Conservation (phyloP, 2,329 filamentous ascomycete genomes). For the Cadophora luteo-olivacea region DNA sequence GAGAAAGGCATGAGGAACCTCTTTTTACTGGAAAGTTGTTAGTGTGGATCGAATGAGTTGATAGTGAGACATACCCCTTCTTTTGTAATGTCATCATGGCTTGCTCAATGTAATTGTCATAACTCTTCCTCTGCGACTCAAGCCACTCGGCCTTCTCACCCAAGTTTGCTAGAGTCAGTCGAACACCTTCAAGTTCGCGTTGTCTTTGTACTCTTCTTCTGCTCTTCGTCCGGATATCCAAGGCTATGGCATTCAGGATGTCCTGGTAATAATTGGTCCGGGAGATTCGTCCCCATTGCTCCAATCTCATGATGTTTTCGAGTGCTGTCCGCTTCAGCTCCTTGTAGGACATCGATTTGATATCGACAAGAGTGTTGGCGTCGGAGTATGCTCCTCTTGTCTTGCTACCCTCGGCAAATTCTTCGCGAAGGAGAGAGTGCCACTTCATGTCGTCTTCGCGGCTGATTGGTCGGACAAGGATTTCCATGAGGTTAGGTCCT, state of each 20-base stretch:
- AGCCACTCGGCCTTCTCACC: constrained; percentile 90
- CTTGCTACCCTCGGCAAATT: constrained; percentile 72
- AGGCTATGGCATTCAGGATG: constrained; percentile 93
- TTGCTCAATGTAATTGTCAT: constrained; percentile 99
- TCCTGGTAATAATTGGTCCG: constrained; percentile 94
- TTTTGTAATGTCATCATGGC: constrained; percentile 97
- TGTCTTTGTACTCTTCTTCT: constrained; percentile 89
- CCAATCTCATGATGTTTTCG: constrained; percentile 90
- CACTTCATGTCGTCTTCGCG: constrained; percentile 90
- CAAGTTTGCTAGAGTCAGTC: constrained; percentile 75
- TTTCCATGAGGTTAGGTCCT: constrained; percentile 90
- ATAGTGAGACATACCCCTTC: constrained; percentile 69
- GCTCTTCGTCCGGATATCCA: constrained; percentile 97
- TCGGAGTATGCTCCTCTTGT: constrained; percentile 90
- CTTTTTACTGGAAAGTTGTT: constrained; percentile 68
- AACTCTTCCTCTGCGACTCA: constrained; percentile 94
- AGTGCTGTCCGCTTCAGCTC: constrained; percentile 92
- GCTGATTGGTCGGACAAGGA: constrained; percentile 87
- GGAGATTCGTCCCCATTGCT: constrained; percentile 85
- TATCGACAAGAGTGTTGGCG: constrained; percentile 81
- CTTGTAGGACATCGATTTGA: constrained; percentile 87
- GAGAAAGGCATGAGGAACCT: constrained; percentile 95
- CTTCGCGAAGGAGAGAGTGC: constrained; percentile 80
- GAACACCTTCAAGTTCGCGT: constrained; percentile 85
- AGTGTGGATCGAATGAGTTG: constrained; percentile 16